Percentiles rank a stretch among this genome's conserved stretches.
Conservation (phyloP, 345 rosid species). For the Fremontodendron californicum region DNA sequence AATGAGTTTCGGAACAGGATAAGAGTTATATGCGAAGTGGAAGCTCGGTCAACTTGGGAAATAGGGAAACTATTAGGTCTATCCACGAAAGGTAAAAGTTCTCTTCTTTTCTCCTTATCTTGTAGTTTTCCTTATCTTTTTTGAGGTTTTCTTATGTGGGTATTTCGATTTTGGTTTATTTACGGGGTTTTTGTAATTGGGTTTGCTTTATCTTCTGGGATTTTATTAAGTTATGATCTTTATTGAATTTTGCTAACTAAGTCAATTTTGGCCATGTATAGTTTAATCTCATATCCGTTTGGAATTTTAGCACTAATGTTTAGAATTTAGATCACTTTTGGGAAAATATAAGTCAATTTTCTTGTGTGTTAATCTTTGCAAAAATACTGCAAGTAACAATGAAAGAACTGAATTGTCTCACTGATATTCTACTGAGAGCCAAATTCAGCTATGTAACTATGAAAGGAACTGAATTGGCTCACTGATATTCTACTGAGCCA, state of each 20-base stretch:
- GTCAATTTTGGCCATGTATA: neutral
- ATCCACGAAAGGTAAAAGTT: conserved; percentile 1
- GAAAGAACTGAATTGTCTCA: neutral
- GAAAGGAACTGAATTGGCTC: neutral
- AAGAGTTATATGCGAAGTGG: no score
- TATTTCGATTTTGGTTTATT: neutral
- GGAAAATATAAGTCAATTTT: neutral
- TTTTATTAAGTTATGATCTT: neutral
- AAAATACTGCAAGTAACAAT: neutral
- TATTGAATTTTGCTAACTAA: neutral
- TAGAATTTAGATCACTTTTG: neutral
- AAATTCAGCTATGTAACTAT: neutral
- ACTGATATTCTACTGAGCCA: neutral
- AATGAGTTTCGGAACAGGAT: no score
- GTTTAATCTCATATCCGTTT: neutral
- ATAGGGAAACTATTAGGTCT: no score
- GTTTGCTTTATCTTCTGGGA: neutral
- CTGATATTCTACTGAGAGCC: no score
- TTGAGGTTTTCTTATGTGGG: neutral
- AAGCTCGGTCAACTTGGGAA: no score
- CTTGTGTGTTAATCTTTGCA: neutral
- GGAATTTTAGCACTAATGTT: neutral
- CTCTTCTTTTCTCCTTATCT: neutral
- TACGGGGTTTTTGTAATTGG: neutral
- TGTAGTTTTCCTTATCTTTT: neutral